Percentiles rank a stretch among this genome's conserved stretches.
These are phyloP conservation scores for Melampsora larici-populina DNA, from an alignment of 1,284 basidiomycete species.

Conservation along the genomic window DNA sequence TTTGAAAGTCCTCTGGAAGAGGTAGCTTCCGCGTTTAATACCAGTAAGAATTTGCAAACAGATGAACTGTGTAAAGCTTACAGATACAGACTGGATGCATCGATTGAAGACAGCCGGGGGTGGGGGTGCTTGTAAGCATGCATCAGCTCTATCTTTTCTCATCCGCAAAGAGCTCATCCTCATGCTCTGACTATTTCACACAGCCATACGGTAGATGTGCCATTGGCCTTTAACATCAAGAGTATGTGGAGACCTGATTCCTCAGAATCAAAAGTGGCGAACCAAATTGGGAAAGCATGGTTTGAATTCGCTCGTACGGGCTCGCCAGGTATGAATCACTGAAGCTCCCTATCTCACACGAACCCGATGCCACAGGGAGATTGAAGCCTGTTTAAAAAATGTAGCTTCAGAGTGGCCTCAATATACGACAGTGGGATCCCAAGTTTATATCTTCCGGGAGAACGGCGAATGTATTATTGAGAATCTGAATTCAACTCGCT, in stretches of 20 bases:
- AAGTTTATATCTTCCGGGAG: too few relatives aligned
- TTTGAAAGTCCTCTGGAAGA: slow-evolving; percentile 32
- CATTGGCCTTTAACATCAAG: slow-evolving; percentile 29
- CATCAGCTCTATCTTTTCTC: too few relatives aligned
- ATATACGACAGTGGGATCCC: too few relatives aligned
- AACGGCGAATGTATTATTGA: background rate
- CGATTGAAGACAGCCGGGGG: background rate
- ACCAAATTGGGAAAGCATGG: slow-evolving; percentile 24
- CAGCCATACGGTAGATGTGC: slow-evolving; percentile 28
- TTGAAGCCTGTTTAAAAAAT: too few relatives aligned
- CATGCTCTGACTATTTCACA: too few relatives aligned
- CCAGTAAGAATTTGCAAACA: background rate
- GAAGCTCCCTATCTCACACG: too few relatives aligned
- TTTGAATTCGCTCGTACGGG: slow-evolving; percentile 17
- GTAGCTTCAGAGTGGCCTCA: too few relatives aligned
- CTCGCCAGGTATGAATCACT: slow-evolving; percentile 5
- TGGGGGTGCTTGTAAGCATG: too few relatives aligned
- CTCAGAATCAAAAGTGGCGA: slow-evolving; percentile 17
- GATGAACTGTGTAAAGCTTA: slow-evolving; percentile 15
- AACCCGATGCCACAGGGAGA: background rate
- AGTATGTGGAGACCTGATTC: slow-evolving; percentile 25
- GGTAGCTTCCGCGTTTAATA: background rate
- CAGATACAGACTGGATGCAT: slow-evolving; percentile 28
- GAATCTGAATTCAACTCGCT: slow-evolving; percentile 15
- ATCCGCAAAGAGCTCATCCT: too few relatives aligned